Evolutionary conservation across 495 filamentous ascomycete species (phyloP).

Genomic region (Bacidia gigantensis): DNA sequence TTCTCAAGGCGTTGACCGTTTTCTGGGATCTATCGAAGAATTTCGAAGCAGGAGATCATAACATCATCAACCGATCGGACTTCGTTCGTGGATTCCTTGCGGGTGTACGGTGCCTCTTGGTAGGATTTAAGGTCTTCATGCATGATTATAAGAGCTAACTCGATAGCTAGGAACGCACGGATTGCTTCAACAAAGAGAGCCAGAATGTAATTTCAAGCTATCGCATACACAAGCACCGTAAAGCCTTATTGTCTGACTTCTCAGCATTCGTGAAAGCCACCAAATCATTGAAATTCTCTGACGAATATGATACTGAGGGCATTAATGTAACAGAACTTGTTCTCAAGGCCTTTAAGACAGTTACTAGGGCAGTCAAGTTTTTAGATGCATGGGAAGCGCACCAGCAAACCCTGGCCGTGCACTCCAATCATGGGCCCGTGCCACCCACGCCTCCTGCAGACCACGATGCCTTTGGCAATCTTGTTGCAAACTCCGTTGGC

Average conservation of each 20-base stretch:
- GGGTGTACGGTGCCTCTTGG: constrained; percentile 78
- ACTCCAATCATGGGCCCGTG: constrained; percentile 36
- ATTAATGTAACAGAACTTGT: constrained; percentile 50
- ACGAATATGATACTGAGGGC: constrained; percentile 46
- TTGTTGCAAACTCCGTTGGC: constrained; percentile 1
- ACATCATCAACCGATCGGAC: constrained; percentile 72
- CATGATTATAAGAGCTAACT: neutral
- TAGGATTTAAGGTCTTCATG: constrained; percentile 26
- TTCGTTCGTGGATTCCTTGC: constrained; percentile 87
- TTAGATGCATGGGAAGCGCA: constrained; percentile 81
- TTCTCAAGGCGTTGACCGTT: constrained; percentile 75
- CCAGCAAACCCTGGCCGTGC: constrained; percentile 43
- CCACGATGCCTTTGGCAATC: constrained; percentile 13
- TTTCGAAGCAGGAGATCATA: constrained; percentile 44
- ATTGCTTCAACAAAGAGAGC: constrained; percentile 76
- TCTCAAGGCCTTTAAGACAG: constrained; percentile 82
- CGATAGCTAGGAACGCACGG: constrained; percentile 57
- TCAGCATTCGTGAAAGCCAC: constrained; percentile 78
- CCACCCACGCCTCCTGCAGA: constrained; percentile 66
- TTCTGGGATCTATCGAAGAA: constrained; percentile 84
- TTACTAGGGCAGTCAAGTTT: constrained; percentile 81
- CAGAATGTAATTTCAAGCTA: constrained; percentile 57
- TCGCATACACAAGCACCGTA: constrained; percentile 65
- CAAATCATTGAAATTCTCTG: constrained; percentile 61
- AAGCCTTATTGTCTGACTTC: constrained; percentile 75